Percentiles rank a stretch among this genome's conserved stretches.
Evolutionary conservation across 2,329 filamentous ascomycete species (phyloP).

Genomic region (Diplodia sapinea): DNA sequence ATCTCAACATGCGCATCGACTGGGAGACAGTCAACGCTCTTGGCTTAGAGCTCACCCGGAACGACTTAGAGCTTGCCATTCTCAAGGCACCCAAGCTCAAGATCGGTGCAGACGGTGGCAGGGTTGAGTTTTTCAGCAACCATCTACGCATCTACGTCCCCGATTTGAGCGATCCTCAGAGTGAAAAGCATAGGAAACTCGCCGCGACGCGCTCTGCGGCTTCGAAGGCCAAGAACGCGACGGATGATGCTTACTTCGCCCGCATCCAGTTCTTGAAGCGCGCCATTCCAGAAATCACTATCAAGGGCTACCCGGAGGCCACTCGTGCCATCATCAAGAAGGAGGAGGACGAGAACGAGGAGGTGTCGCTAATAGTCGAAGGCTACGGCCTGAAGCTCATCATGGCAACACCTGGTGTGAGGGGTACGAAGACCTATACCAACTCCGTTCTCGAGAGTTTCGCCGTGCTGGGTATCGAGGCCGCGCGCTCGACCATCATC

Average conservation of each 20-base stretch:
- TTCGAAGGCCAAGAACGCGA: constrained; percentile 39
- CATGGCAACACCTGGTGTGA: constrained; percentile 91
- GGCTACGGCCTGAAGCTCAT: constrained; percentile 88
- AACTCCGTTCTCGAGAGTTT: constrained; percentile 92
- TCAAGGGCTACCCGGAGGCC: constrained; percentile 88
- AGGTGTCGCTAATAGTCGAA: constrained; percentile 74
- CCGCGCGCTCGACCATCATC: constrained; percentile 86
- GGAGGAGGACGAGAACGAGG: constrained; percentile 67
- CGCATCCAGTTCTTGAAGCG: constrained; percentile 86
- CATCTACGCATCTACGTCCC: constrained; percentile 76
- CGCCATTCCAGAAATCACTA: constrained; percentile 78
- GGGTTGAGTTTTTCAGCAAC: constrained; percentile 42
- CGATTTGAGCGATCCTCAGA: constrained; percentile 45
- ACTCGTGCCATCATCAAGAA: constrained; percentile 88
- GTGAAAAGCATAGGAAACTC: constrained; percentile 36
- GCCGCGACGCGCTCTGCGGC: constrained; percentile 36
- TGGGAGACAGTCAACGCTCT: constrained; percentile 77
- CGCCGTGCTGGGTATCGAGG: constrained; percentile 92
- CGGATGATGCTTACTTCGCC: constrained; percentile 70
- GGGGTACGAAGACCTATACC: constrained; percentile 73
- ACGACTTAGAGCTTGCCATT: constrained; percentile 78
- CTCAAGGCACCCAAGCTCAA: constrained; percentile 83
- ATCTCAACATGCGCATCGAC: constrained; percentile 82
- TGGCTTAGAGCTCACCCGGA: constrained; percentile 76
- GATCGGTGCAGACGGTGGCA: constrained; percentile 69